Evolutionary conservation across 2,329 filamentous ascomycete genomes (phyloP), one percentile per base, ranked within the genome.

Genomic region (Curvularia hawaiiensis): DNA sequence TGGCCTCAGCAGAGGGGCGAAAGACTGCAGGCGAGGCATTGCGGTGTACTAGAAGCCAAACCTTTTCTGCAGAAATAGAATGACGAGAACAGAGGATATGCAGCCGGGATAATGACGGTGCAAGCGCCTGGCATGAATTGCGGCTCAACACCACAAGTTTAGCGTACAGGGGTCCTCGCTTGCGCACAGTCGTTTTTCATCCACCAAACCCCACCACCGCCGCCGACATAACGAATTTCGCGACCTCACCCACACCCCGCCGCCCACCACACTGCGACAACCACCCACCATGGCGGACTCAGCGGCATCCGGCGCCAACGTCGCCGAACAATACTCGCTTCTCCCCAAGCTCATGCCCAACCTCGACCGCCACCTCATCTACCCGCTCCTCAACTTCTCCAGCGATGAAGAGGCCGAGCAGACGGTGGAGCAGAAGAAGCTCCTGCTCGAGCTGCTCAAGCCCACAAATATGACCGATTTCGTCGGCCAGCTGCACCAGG

Each of bases 381-480:
- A 96, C 82, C 95, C 95, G 66, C 86, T 99, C 64, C 89, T 99
- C 76, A 93, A 97, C 82, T 97, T 97, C 79, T 85, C 90, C 72
- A 88, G 88, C 73, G 88, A 89, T 75, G 88, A 91, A 77, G 89
- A 96, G 66, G 88, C 92, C 77, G 90, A 92, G 84, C 71, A 84
- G 78, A 79, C 85, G 54, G 83, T 83, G 71, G 88, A 93, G 77
- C 88, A 96, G 70, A 89, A 89, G 63, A 87, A 90, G 75, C 88
- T 92, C 70, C 97, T 97, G 80, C 97, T 94, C 78, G 89, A 94
- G 80, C 88, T 99, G 58, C 87, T 99, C 68, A 94, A 96, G 82
- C 89, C 92, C 78, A 98, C 95, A 73, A 97, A 98, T 84, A 99
- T 99, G 95, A 95, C 90, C 72, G 95, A 99, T 80, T 99, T 96